A percentile compares a stretch with the other conserved stretches of the same genome.
These are phyloP conservation scores for Drechslera avenae DNA, from an alignment of 2,329 filamentous ascomycete species.

Conservation along the genomic window DNA sequence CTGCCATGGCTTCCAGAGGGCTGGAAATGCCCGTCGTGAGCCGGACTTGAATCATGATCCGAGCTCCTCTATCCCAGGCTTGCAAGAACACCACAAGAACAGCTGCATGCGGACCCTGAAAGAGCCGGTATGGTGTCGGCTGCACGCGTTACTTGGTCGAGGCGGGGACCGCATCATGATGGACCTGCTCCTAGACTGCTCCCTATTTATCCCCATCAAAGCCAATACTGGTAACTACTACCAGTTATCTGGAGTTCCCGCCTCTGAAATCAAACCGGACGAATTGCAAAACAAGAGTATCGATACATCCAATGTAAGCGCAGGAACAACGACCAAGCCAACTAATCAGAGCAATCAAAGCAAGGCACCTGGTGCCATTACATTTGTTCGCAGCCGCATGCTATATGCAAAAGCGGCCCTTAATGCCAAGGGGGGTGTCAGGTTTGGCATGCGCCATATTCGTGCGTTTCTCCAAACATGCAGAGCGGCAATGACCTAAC, in stretches of 20 bases:
- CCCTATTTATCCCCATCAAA: slow-evolving; percentile 71
- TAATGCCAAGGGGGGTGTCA: slow-evolving; percentile 69
- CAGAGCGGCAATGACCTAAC: slow-evolving; percentile 20
- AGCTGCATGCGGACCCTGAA: slow-evolving; percentile 72
- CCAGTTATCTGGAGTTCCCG: slow-evolving; percentile 75
- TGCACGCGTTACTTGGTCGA: slow-evolving; percentile 75
- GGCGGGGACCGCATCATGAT: slow-evolving; percentile 79
- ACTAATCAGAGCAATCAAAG: slow-evolving; percentile 13
- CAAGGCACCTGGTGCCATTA: slow-evolving; percentile 62
- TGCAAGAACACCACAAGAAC: slow-evolving; percentile 70
- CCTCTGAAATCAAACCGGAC: slow-evolving; percentile 53
- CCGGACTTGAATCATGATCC: slow-evolving; percentile 41
- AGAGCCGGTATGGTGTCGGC: slow-evolving; percentile 71
- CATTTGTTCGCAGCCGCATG: slow-evolving; percentile 81
- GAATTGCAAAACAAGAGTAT: slow-evolving; percentile 7
- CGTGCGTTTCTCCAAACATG: slow-evolving; percentile 60
- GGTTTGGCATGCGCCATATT: slow-evolving; percentile 78
- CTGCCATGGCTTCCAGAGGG: slow-evolving; percentile 77
- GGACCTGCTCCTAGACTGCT: slow-evolving; percentile 75
- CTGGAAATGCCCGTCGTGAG: slow-evolving; percentile 34
- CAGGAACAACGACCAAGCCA: slow-evolving; percentile 1
- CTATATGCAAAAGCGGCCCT: slow-evolving; percentile 79
- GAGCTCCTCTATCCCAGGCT: slow-evolving; percentile 64
- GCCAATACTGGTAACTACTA: slow-evolving; percentile 68
- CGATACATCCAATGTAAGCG: not conserved